Conservation (phyloP, 176 grass and related monocot species). For the Alopecurus myosuroides region DNA sequence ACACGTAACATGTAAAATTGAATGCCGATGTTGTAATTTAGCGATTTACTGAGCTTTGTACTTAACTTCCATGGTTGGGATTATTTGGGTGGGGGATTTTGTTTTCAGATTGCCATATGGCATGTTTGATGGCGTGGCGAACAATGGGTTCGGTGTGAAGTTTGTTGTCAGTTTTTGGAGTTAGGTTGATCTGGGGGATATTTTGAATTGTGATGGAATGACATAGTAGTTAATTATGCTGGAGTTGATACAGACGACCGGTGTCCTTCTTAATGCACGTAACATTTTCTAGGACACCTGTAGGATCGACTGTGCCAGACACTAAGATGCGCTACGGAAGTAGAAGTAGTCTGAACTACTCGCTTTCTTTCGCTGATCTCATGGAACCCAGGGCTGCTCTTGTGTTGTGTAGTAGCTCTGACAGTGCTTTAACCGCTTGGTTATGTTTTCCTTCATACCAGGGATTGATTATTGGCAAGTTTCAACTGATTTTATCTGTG, state of each 20-base stretch:
- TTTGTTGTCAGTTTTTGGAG: background rate
- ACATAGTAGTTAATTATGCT: background rate
- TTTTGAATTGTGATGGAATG: background rate
- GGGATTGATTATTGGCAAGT: background rate
- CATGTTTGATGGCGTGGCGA: conserved; percentile 1
- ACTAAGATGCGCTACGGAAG: background rate
- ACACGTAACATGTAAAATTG: background rate
- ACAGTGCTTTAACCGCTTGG: background rate
- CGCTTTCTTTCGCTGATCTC: background rate
- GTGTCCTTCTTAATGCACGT: background rate
- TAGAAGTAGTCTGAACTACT: background rate
- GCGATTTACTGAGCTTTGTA: background rate
- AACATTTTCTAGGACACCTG: background rate
- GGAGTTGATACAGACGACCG: background rate
- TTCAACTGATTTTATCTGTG: background rate
- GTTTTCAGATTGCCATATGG: background rate
- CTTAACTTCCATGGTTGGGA: background rate
- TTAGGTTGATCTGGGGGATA: background rate
- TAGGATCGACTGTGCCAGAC: background rate
- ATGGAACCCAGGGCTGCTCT: background rate
- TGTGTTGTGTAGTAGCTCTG: conserved; percentile 10
- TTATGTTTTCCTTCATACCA: background rate
- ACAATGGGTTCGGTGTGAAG: background rate
- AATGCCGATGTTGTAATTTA: background rate
- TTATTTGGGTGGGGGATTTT: background rate